Evolutionary conservation across 2,329 filamentous ascomycete species (phyloP).

Genomic region (Lasiodiplodia sp.): DNA sequence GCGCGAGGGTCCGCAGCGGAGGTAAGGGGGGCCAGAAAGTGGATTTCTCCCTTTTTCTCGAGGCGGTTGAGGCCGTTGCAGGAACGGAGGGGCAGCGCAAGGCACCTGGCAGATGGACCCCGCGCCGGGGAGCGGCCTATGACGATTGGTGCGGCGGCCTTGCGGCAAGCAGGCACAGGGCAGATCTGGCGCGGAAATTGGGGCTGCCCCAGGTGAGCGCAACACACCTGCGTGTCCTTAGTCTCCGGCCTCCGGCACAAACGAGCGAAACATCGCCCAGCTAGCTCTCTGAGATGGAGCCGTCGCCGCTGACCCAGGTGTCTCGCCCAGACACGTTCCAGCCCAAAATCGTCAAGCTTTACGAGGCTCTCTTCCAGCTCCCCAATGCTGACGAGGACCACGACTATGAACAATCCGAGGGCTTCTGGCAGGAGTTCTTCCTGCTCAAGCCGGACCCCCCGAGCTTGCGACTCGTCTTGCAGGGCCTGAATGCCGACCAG

Average conservation of each 20-base stretch:
- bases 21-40: conserved; percentile 1
- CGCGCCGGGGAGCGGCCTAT: conserved; percentile 16
- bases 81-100: conserved; percentile 17
- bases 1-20: background rate
- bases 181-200: conserved; percentile 27
- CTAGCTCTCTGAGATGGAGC: conserved; percentile 68
- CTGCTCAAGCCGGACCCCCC: conserved; percentile 80
- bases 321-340: conserved; percentile 88
- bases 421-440: conserved; percentile 97
- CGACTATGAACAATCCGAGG: conserved; percentile 72
- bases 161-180: conserved; percentile 7
- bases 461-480: conserved; percentile 72
- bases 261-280: conserved; percentile 12
- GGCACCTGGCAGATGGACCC: conserved; percentile 10
- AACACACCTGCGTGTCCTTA: conserved; percentile 28
- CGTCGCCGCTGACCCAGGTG: conserved; percentile 93
- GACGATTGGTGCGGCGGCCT: conserved; percentile 14
- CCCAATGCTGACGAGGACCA: conserved; percentile 64
- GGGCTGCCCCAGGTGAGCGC: background rate
- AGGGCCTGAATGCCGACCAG: conserved; percentile 74
- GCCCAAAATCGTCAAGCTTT: conserved; percentile 91
- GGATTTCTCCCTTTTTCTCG: background rate
- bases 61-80: conserved; percentile 2
- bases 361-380: conserved; percentile 75
- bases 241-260: background rate